Percentiles rank a stretch among this genome's conserved stretches.
Conservation (phyloP, 2,329 filamentous ascomycete species). For the Fusarium miscanthi region DNA sequence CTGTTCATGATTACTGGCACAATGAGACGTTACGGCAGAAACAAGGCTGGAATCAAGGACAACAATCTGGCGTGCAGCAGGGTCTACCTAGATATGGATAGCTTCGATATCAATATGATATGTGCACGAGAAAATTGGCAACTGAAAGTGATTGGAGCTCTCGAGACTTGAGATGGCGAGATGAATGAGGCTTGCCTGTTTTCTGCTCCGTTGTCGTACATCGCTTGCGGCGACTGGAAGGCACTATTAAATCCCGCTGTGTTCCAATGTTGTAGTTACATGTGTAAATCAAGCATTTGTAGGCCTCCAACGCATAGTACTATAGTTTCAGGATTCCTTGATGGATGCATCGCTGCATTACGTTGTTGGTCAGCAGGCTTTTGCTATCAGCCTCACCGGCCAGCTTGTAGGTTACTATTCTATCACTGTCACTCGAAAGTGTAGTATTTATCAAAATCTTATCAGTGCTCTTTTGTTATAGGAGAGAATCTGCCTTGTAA, state of each 20-base stretch:
- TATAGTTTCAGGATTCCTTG: background rate
- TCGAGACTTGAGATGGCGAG: background rate
- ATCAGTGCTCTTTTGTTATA: fast-evolving
- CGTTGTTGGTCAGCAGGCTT: background rate
- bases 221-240: background rate
- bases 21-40: slow-evolving; percentile 11
- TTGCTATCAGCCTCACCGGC: background rate
- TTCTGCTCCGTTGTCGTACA: background rate
- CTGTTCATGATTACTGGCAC: slow-evolving; percentile 35
- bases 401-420: background rate
- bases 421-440: background rate
- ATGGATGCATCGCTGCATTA: background rate
- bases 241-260: background rate
- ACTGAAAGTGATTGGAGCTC: fast-evolving
- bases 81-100: slow-evolving; percentile 25
- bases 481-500: fast-evolving
- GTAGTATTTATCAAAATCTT: fast-evolving
- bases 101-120: background rate
- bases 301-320: background rate
- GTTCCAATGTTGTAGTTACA: fast-evolving
- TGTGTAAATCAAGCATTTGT: fast-evolving
- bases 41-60: slow-evolving; percentile 17
- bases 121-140: background rate
- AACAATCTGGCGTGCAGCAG: slow-evolving; percentile 3
- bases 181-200: background rate